A percentile compares a stretch with the other conserved stretches of the same genome.
Conservation (phyloP, 2,329 filamentous ascomycete genomes). For the Aspergillus glaucus region DNA sequence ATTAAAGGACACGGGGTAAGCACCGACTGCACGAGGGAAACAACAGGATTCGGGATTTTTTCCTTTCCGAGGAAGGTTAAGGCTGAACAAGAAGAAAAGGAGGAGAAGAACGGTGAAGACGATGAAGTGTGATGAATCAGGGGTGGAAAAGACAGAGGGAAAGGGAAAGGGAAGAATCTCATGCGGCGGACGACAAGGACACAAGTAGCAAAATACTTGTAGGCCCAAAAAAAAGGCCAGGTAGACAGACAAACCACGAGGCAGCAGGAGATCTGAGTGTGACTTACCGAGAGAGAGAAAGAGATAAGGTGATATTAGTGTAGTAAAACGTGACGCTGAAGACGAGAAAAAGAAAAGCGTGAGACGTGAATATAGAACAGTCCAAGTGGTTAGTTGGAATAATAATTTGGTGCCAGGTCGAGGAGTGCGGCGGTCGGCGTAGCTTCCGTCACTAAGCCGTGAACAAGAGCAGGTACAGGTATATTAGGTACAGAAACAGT, state of each 20-base stretch:
- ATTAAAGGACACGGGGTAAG: background rate
- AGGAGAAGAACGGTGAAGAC: conserved; percentile 10
- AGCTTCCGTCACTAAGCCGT: conserved; percentile 29
- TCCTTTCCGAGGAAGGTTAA: background rate
- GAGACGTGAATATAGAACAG: background rate
- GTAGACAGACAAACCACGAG: conserved; percentile 1
- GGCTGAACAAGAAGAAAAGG: background rate
- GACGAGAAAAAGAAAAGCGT: conserved; percentile 11
- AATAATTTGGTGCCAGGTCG: conserved; percentile 30
- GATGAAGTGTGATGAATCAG: conserved; percentile 9
- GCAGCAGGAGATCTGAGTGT: background rate
- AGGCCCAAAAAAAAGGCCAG: background rate
- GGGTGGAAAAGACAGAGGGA: conserved; percentile 5
- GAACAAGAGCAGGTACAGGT: background rate
- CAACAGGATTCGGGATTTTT: too few relatives aligned
- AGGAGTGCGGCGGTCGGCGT: conserved; percentile 32
- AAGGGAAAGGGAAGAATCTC: conserved; percentile 3
- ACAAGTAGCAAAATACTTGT: conserved; percentile 4
- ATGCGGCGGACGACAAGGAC: background rate
- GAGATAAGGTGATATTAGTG: conserved; percentile 4
- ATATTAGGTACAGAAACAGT: background rate
- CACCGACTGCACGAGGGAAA: background rate
- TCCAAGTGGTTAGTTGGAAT: conserved; percentile 15
- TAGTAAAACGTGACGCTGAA: conserved; percentile 9
- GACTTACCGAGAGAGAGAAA: conserved; percentile 8